These are phyloP conservation scores for Fraxinus pennsylvanica DNA, from an alignment of 257 asterid species.

Conservation along the genomic window DNA sequence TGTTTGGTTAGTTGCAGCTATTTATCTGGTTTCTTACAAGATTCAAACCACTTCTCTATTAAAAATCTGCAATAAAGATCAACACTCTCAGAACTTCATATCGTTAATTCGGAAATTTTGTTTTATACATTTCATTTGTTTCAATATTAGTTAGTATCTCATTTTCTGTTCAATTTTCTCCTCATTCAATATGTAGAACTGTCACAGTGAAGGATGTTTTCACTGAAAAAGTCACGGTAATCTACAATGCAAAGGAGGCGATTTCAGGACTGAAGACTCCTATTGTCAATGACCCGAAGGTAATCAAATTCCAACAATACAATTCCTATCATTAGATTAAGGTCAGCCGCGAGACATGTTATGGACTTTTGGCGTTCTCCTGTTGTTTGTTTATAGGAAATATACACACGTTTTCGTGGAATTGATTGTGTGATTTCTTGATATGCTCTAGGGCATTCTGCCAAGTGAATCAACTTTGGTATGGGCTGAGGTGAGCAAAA, in stretches of 20 bases:
- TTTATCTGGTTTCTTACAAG: no score
- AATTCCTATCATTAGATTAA: not conserved
- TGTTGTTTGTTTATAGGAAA: not conserved
- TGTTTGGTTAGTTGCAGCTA: no score
- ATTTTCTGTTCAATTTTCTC: not conserved
- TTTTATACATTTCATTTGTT: not conserved
- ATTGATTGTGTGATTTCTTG: not conserved
- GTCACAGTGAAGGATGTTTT: slow-evolving; percentile 52
- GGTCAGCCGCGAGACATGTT: no score
- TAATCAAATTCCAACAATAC: slow-evolving; percentile 22
- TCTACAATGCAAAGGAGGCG: slow-evolving; percentile 68
- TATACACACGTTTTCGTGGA: not conserved
- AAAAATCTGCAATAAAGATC: no score
- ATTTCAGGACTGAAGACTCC: slow-evolving; percentile 65
- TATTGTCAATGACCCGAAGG: slow-evolving; percentile 57
- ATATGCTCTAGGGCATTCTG: slow-evolving; percentile 41
- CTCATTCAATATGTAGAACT: slow-evolving; percentile 38
- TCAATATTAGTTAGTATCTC: not conserved
- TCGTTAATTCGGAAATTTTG: not conserved
- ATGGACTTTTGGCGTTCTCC: no score
- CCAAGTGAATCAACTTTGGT: slow-evolving; percentile 62
- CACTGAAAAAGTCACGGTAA: slow-evolving; percentile 44
- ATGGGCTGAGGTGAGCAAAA: slow-evolving; percentile 66
- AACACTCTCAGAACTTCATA: no score
- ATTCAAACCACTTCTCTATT: no score